Evolutionary conservation across 768 basidiomycete genomes (phyloP).

Genomic region (Amyloporia xantha): DNA sequence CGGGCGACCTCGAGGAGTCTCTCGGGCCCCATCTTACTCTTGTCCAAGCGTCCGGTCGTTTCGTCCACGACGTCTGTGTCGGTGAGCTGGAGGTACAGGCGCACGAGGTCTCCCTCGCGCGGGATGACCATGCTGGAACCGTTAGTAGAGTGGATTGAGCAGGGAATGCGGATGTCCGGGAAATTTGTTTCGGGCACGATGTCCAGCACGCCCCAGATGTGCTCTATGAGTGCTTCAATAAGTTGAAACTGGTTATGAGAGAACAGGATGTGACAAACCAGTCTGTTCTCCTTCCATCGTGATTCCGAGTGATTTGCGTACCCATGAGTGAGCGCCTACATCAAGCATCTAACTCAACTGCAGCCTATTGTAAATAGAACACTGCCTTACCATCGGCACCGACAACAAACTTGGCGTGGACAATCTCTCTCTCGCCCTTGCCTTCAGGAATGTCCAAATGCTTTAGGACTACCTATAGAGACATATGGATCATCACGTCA

Average conservation of each 20-base stretch:
- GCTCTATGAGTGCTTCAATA: conserved; percentile 45
- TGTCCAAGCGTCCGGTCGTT: conserved; percentile 35
- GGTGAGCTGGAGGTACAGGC: conserved; percentile 47
- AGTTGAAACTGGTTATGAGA: neutral
- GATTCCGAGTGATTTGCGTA: conserved; percentile 59
- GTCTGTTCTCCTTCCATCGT: conserved; percentile 73
- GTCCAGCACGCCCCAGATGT: conserved; percentile 79
- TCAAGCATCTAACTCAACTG: too few relatives aligned
- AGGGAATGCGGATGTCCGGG: conserved; percentile 44
- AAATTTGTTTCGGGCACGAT: conserved; percentile 44
- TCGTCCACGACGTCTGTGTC: conserved; percentile 32
- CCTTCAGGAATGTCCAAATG: conserved; percentile 29
- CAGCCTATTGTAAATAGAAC: too few relatives aligned
- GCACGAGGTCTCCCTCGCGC: conserved; percentile 39
- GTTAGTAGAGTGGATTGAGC: conserved; percentile 43
- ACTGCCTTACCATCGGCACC: conserved; percentile 69
- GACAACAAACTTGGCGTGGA: conserved; percentile 68
- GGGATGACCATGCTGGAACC: conserved; percentile 48
- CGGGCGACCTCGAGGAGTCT: conserved; percentile 37
- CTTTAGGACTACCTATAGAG: conserved; percentile 37
- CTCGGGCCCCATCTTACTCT: conserved; percentile 30
- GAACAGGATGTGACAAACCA: conserved; percentile 24
- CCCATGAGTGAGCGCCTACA: conserved; percentile 80
- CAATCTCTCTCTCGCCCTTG: conserved; percentile 43
- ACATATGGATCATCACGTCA: too few relatives aligned